Evolutionary conservation across 768 basidiomycete genomes (phyloP), one percentile per base, ranked within the genome.

Genomic region (Ramaria sp.): DNA sequence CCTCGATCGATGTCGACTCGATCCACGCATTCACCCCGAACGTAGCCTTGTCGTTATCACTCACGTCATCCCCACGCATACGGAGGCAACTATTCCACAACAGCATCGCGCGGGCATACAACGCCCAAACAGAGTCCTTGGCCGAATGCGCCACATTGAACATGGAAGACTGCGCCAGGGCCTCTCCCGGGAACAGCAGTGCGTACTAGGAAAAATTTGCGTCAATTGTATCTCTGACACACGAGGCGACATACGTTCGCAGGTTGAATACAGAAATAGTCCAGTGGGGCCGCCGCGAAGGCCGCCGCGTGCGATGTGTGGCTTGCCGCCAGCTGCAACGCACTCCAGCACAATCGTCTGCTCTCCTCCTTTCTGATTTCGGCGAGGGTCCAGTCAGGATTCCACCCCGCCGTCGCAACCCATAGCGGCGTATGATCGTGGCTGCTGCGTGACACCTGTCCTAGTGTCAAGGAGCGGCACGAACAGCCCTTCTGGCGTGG

Each of bases 61-160:
- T 66, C 57, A 73, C 72, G 0, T 57, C 59, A 12, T 73, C 72
- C 54, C 73, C 71, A 51, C 77, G 66, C 27, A 82, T 70, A 3
- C 80, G 79, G 49, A 76, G 74, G 61, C 80, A 83, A 64, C 82
- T 84, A 63, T 80, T 85, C 86, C 87, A 91, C 3, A 90, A 72
- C 10, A 91, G 75, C 84, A 90, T 86, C 65, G 81, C 81, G 34
- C 88, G 81, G 68, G 86, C 88, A 63, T 88, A 88, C 27, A 91
- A 71, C 0, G 86, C 88, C 88, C 88, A 90, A 1, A 91, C 76
- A 15, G 83, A 82, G 60, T 90, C 85, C 65, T 88, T 90, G 15
- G 82, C 76, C 17, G 83, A 83, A 34, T 75, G 75, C 70, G 22
- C 72, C 69, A 42, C 71, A 68, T 56, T 72, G 74, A 34, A 64